Conservation (phyloP, 192 early-diverging fungal species). For the Rhizophagus clarus region DNA sequence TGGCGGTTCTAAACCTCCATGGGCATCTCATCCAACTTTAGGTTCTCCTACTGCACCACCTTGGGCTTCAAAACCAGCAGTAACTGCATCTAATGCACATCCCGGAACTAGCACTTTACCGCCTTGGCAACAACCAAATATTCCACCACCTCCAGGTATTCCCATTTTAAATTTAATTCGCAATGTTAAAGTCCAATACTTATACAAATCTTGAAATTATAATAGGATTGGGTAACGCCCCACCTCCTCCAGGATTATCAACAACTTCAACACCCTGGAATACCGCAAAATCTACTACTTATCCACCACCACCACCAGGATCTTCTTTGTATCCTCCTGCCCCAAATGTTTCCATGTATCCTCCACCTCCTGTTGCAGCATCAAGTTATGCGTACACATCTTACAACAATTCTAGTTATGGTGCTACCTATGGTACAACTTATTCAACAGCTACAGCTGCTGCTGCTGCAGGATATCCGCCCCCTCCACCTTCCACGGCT, state of each 20-base stretch:
- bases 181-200: no score
- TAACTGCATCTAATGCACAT: background rate
- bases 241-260: conserved; percentile 26
- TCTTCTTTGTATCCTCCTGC: conserved; percentile 21
- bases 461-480: conserved; percentile 26
- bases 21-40: conserved; percentile 12
- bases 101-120: conserved; percentile 31
- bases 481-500: conserved; percentile 22
- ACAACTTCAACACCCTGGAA: conserved; percentile 25
- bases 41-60: conserved; percentile 33
- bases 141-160: conserved; percentile 32
- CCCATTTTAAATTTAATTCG: no score
- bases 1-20: conserved; percentile 21
- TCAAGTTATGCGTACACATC: conserved; percentile 1
- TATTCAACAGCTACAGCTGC: conserved; percentile 27
- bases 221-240: conserved; percentile 5
- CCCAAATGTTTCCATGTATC: background rate
- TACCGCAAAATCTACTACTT: conserved; percentile 11
- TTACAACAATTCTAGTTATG: conserved; percentile 2
- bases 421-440: background rate
- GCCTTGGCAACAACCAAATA: conserved; percentile 41
- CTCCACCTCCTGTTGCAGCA: conserved; percentile 13
- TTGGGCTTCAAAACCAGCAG: conserved; percentile 38
- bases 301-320: conserved; percentile 31
- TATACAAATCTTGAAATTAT: no score